These are phyloP conservation scores for Noccaea bulbosa DNA, from an alignment of 345 rosid species.

Conservation along the genomic window DNA sequence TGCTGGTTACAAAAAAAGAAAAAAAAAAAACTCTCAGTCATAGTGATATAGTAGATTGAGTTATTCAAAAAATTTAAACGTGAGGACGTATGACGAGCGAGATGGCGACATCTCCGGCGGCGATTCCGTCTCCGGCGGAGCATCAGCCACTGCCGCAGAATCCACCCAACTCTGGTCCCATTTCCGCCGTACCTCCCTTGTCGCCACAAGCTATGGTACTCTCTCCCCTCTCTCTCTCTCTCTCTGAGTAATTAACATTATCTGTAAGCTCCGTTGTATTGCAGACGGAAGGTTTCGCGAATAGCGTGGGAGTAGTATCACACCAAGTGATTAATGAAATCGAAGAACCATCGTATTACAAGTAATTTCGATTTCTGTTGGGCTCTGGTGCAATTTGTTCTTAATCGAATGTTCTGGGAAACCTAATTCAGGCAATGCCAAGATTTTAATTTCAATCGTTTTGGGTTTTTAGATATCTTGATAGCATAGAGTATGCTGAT, in stretches of 20 bases:
- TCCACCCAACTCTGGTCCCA: not conserved
- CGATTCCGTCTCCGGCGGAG: constrained; percentile 30
- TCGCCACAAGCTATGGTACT: constrained; percentile 28
- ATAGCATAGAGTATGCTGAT: constrained; percentile 50
- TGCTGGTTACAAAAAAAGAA: no score
- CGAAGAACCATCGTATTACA: constrained; percentile 18
- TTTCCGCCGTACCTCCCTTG: constrained; percentile 6
- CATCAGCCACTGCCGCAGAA: not conserved
- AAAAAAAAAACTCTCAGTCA: no score
- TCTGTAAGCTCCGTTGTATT: constrained; percentile 20
- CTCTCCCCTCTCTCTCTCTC: not conserved
- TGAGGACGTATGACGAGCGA: constrained; percentile 22
- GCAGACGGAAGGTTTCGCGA: constrained; percentile 7
- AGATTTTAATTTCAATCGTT: not conserved
- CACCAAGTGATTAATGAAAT: not conserved
- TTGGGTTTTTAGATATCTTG: constrained; percentile 48
- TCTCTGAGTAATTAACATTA: not conserved
- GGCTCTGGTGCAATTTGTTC: not conserved
- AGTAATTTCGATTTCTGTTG: constrained; percentile 21
- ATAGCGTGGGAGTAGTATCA: constrained; percentile 18
- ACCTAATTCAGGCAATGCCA: not conserved
- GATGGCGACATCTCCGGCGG: constrained; percentile 29
- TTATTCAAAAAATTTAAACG: not conserved
- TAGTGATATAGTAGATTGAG: no score
- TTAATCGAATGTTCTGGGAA: not conserved